Conservation (phyloP, 768 basidiomycete genomes). For the Hirschioporus abietinus region DNA sequence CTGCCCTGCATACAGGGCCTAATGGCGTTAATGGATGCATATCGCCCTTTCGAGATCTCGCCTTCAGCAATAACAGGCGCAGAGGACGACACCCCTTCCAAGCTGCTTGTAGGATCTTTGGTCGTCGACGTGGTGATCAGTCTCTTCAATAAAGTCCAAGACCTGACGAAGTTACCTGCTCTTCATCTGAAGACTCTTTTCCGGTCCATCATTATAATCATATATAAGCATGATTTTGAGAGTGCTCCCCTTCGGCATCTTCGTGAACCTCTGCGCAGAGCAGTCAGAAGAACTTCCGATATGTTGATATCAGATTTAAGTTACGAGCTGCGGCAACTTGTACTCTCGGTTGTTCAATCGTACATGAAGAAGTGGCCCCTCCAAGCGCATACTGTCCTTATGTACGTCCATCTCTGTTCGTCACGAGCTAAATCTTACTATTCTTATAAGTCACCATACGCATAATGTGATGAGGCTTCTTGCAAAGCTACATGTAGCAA, state of each 20-base stretch:
- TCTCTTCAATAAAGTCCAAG: slow-evolving; percentile 41
- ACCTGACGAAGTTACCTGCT: slow-evolving; percentile 45
- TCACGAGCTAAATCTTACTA: background rate
- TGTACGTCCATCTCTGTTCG: slow-evolving; percentile 33
- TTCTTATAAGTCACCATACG: background rate
- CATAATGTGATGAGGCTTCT: background rate
- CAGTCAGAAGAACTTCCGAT: slow-evolving; percentile 47
- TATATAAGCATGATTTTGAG: slow-evolving; percentile 73
- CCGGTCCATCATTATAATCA: slow-evolving; percentile 57
- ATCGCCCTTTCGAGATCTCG: slow-evolving; percentile 41
- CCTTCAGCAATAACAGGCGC: slow-evolving; percentile 40
- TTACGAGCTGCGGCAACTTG: slow-evolving; percentile 63
- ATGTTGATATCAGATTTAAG: slow-evolving; percentile 48
- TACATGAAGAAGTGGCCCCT: slow-evolving; percentile 57
- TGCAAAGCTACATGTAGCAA: slow-evolving; percentile 20
- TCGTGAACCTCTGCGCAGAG: slow-evolving; percentile 45
- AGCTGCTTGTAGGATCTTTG: slow-evolving; percentile 52
- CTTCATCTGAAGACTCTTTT: slow-evolving; percentile 54
- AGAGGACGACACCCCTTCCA: slow-evolving; percentile 36
- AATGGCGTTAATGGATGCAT: slow-evolving; percentile 54
- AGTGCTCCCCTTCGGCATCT: slow-evolving; percentile 47
- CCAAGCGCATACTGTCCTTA: slow-evolving; percentile 46
- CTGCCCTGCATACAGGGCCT: slow-evolving; percentile 57
- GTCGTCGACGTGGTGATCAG: slow-evolving; percentile 58
- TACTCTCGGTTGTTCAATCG: slow-evolving; percentile 54